Conservation (phyloP, 1,284 basidiomycete species). For the Ganoderma leucocontextum region DNA sequence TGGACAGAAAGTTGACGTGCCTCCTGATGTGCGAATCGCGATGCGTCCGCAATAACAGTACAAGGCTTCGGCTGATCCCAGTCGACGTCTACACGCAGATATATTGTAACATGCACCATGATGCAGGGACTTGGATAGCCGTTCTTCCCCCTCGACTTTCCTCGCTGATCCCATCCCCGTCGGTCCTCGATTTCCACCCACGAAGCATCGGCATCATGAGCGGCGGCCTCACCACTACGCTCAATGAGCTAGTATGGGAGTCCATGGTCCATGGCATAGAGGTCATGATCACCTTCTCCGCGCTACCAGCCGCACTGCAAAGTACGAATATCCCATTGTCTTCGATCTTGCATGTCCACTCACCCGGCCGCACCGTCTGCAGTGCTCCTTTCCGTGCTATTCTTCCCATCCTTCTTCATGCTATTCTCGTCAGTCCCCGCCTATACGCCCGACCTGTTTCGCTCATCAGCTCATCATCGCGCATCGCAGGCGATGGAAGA, state of each 20-base stretch:
- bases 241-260: not conserved
- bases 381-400: not conserved
- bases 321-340: not conserved
- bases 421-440: not conserved
- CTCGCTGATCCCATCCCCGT: not conserved
- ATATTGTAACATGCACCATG: not conserved
- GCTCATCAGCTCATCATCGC: not conserved
- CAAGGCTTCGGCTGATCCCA: not conserved
- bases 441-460: not conserved
- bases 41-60: not conserved
- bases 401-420: not conserved
- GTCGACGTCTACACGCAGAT: not conserved
- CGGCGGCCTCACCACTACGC: not conserved
- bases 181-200: not conserved
- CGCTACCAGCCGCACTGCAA: not conserved
- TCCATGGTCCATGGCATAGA: not conserved
- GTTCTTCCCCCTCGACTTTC: not conserved
- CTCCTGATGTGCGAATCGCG: not conserved
- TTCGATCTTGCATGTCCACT: not conserved
- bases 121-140: not conserved
- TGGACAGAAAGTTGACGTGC: not conserved
- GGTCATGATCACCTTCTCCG: not conserved
- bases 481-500: not conserved
- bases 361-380: not conserved
- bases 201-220: not conserved